phyloP scores from a whole-genome alignment of 2,329 filamentous ascomycete genomes.

The Alternaria postmessia region DNA sequence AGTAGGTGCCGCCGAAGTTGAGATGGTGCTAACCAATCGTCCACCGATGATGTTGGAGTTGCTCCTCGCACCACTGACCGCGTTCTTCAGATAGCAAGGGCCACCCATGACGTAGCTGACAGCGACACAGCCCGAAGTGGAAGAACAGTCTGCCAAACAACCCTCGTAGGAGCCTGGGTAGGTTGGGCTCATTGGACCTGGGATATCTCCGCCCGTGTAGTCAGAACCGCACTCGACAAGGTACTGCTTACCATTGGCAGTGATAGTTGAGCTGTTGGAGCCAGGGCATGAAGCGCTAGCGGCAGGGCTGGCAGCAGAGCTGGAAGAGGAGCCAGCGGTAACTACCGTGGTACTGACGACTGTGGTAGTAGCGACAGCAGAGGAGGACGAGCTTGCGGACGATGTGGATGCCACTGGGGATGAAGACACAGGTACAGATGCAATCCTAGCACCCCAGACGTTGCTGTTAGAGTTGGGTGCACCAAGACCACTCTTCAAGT shows the following conservation, averaged over 20 bases:
- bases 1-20: neutral
- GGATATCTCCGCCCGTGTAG: constrained; percentile 10
- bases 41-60: constrained; percentile 27
- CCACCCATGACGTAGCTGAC: constrained; percentile 27
- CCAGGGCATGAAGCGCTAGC: constrained; percentile 19
- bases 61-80: constrained; percentile 2
- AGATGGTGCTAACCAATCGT: constrained; percentile 10
- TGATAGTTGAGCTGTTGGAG: constrained; percentile 5
- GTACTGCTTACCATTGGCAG: constrained; percentile 4
- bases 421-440: neutral
- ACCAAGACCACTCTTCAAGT: constrained; percentile 19
- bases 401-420: neutral
- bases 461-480: constrained; percentile 6
- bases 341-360: neutral
- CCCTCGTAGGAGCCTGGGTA: constrained; percentile 23
- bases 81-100: constrained; percentile 30
- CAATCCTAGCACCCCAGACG: constrained; percentile 21
- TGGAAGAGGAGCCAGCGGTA: neutral
- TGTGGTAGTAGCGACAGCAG: neutral
- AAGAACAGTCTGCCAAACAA: constrained; percentile 29
- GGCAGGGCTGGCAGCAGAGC: neutral
- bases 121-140: constrained; percentile 24
- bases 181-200: constrained; percentile 6
- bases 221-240: constrained; percentile 23
- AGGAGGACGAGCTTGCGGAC: constrained; percentile 2